Conservation (phyloP, 805 yeast genomes). For the Kodamaea kaohsiungensis region DNA sequence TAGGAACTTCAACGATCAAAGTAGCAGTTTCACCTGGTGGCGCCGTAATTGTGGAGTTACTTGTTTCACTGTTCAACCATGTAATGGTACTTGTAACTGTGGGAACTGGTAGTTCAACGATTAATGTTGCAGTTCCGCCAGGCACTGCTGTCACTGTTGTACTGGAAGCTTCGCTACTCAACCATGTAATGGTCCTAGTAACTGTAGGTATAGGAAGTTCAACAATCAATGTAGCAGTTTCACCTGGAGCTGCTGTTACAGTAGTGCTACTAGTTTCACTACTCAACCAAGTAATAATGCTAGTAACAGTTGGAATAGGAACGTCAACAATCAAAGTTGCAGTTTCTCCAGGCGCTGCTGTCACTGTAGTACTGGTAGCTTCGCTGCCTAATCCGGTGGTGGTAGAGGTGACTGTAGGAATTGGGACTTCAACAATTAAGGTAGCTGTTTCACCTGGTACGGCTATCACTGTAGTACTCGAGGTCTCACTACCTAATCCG, state of each 20-base stretch:
- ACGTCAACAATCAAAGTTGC: background rate
- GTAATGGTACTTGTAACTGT: background rate
- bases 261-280: conserved; percentile 4
- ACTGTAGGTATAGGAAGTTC: background rate
- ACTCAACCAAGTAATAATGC: conserved; percentile 4
- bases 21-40: background rate
- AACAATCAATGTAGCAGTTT: conserved; percentile 14
- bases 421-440: conserved; percentile 16
- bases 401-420: conserved; percentile 5
- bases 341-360: too few relatives aligned
- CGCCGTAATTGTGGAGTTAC: background rate
- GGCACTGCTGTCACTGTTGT: background rate
- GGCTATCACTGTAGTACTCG: conserved; percentile 2
- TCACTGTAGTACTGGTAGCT: too few relatives aligned
- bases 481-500: conserved; percentile 13
- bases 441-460: conserved; percentile 12
- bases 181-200: background rate
- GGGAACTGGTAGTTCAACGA: background rate
- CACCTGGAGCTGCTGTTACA: conserved; percentile 9
- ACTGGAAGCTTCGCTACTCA: background rate
- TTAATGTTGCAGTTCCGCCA: background rate
- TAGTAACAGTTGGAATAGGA: conserved; percentile 6
- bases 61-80: background rate
- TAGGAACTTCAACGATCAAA: background rate
- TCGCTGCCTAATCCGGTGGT: conserved; percentile 12